A percentile compares a stretch with the other conserved stretches of the same genome.
Conservation (phyloP, 1,284 basidiomycete genomes). For the Pisolithus thermaeus region DNA sequence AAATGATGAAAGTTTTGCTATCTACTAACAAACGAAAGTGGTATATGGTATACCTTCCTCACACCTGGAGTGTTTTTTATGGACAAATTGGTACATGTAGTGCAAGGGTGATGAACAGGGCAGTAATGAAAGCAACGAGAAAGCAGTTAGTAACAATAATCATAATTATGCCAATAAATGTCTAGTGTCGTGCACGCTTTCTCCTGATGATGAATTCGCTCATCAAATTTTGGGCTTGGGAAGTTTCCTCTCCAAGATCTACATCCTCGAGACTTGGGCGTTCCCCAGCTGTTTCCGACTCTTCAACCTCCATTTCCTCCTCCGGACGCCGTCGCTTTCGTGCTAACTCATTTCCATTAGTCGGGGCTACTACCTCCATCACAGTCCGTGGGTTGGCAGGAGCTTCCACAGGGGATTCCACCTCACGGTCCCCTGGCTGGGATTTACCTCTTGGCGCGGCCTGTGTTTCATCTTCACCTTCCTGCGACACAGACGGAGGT, state of each 20-base stretch:
- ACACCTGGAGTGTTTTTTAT: background rate
- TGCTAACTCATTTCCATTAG: conserved; percentile 14
- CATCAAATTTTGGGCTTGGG: conserved; percentile 21
- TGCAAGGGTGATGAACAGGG: background rate
- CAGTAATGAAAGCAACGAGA: conserved; percentile 3
- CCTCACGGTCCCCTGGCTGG: background rate
- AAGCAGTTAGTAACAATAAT: conserved; percentile 14
- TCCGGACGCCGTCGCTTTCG: conserved; percentile 39
- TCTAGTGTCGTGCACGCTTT: conserved; percentile 56
- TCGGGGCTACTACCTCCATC: conserved; percentile 11
- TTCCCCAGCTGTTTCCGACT: conserved; percentile 12
- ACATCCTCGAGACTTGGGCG: conserved; percentile 21
- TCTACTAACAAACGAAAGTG: too few species aligned
- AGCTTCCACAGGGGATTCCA: conserved; percentile 18
- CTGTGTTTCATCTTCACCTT: conserved; percentile 11
- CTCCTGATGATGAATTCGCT: conserved; percentile 51
- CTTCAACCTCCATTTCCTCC: conserved; percentile 23
- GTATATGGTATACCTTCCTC: too few species aligned
- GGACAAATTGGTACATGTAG: background rate
- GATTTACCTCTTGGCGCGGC: conserved; percentile 20
- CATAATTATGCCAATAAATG: conserved; percentile 15
- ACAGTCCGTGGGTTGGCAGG: conserved; percentile 18
- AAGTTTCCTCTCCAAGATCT: conserved; percentile 10
- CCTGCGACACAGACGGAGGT: background rate
- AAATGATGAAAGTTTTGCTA: too few species aligned